Percentiles rank a stretch among this genome's conserved stretches.
Evolutionary conservation across 1,284 basidiomycete genomes (phyloP).

Genomic region (Puccinia brachypodii): DNA sequence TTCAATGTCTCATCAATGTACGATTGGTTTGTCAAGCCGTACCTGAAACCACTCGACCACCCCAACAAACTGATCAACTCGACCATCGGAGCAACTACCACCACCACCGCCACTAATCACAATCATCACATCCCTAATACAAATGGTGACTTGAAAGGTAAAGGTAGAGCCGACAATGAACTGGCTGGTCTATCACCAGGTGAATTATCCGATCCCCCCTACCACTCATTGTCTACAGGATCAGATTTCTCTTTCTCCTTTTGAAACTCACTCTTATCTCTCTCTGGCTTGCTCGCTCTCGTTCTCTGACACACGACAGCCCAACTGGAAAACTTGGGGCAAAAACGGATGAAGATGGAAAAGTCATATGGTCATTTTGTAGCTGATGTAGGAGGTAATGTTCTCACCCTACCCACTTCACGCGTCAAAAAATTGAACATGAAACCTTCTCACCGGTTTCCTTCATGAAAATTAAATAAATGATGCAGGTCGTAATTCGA

Average conservation of each 20-base stretch:
- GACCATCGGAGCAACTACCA: neutral
- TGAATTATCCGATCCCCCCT: neutral
- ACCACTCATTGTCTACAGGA: too few species aligned
- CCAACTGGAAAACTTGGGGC: slow-evolving; percentile 12
- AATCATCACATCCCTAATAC: neutral
- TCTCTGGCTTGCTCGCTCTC: neutral
- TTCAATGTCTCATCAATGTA: slow-evolving; percentile 42
- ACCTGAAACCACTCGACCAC: slow-evolving; percentile 37
- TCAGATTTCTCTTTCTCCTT: neutral
- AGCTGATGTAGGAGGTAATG: slow-evolving; percentile 34
- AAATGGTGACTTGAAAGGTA: slow-evolving; percentile 33
- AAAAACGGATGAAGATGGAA: slow-evolving; percentile 46
- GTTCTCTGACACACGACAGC: neutral
- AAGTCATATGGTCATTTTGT: slow-evolving; percentile 47
- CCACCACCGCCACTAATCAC: neutral
- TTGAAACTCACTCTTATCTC: neutral
- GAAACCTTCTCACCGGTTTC: too few species aligned
- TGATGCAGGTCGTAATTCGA: slow-evolving; percentile 41
- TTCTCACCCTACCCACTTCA: neutral
- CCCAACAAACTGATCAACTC: slow-evolving; percentile 4
- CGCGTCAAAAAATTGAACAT: neutral
- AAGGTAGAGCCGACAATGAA: slow-evolving; percentile 26
- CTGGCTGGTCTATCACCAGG: slow-evolving; percentile 20
- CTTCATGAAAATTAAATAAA: too few species aligned
- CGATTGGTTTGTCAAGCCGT: slow-evolving; percentile 33